Percentiles rank a stretch among this genome's conserved stretches.
Conservation (phyloP, 1,284 basidiomycete species). For the Trametes hirsuta region DNA sequence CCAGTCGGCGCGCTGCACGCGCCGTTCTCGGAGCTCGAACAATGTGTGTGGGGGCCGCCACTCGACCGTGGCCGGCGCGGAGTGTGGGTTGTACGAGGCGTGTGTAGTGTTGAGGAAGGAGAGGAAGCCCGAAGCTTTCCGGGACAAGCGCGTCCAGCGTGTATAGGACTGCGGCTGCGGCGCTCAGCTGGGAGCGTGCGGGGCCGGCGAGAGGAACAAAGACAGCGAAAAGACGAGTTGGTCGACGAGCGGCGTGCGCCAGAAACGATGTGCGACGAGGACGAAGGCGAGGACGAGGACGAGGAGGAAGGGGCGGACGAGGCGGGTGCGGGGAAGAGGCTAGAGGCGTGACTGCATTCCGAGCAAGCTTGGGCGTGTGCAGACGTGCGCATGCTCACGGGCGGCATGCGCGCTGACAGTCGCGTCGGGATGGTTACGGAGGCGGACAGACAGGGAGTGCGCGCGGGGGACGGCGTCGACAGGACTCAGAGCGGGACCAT, state of each 20-base stretch:
- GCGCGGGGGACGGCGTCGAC: background rate
- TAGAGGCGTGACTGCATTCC: slow-evolving; percentile 8
- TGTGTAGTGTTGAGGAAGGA: slow-evolving; percentile 2
- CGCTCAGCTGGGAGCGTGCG: slow-evolving; percentile 12
- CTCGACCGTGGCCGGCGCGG: background rate
- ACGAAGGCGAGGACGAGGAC: background rate
- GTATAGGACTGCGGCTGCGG: background rate
- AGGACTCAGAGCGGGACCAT: slow-evolving; percentile 10
- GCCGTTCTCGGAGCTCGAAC: background rate
- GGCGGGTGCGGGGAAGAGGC: background rate
- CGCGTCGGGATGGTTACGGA: slow-evolving; percentile 9
- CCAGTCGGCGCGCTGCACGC: background rate
- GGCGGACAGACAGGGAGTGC: background rate
- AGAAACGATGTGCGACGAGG: background rate
- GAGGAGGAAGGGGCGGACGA: background rate
- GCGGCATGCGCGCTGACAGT: slow-evolving; percentile 8
- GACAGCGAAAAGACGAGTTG: slow-evolving; percentile 13
- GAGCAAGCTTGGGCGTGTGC: background rate
- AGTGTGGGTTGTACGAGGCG: background rate
- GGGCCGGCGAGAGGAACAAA: background rate
- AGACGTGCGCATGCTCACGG: slow-evolving; percentile 12
- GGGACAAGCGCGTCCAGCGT: slow-evolving; percentile 19
- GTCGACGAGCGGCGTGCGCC: slow-evolving; percentile 1
- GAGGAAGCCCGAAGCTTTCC: slow-evolving; percentile 8
- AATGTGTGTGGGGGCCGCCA: background rate